Conservation (phyloP, 176 grass and related monocot genomes). For the Phyllostachys edulis region DNA sequence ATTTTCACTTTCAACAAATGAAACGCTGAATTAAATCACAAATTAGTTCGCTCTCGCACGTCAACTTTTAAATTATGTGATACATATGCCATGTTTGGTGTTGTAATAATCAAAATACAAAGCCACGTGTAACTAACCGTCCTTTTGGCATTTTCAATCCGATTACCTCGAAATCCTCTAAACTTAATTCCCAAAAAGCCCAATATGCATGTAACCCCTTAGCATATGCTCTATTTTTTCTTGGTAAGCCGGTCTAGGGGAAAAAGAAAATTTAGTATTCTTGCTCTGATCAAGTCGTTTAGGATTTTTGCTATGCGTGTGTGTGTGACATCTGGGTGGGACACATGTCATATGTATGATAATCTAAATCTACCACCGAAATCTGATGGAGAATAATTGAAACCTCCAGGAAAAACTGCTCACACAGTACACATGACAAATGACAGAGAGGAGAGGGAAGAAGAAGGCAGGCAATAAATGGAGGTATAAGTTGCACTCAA, state of each 20-base stretch:
- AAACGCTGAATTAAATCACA: no score
- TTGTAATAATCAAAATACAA: not conserved
- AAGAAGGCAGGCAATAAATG: conserved; percentile 36
- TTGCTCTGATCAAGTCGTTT: no score
- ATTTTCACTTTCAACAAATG: not conserved
- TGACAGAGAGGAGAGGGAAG: not conserved
- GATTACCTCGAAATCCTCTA: not conserved
- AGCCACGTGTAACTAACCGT: not conserved
- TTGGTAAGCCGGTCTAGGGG: not conserved
- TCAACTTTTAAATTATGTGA: no score
- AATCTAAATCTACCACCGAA: no score
- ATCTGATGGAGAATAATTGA: no score
- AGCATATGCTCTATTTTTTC: not conserved
- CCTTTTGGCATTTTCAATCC: not conserved
- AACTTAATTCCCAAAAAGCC: not conserved
- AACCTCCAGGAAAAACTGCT: no score
- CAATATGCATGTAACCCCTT: not conserved
- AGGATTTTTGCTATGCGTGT: no score
- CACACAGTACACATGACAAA: conserved; percentile 18
- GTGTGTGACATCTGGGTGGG: no score
- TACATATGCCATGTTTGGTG: no score
- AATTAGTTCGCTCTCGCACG: no score
- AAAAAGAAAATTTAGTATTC: no score
- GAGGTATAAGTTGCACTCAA: not conserved
- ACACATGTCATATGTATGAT: no score